Evolutionary conservation across 495 filamentous ascomycete genomes (phyloP), one percentile per base, ranked within the genome.

Genomic region (Annulohypoxylon maeteangense): DNA sequence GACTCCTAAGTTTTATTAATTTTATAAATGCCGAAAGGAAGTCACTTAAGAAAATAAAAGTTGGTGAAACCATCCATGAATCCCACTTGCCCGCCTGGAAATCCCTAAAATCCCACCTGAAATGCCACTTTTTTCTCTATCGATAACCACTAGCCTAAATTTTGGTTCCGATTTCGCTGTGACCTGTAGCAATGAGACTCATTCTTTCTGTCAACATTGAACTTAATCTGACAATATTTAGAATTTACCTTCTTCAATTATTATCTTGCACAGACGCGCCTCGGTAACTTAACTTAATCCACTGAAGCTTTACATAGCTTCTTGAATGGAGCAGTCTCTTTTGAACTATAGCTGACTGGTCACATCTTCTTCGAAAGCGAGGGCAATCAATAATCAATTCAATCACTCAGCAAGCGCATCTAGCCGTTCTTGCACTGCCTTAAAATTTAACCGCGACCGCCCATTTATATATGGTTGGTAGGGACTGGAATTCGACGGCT

Each of bases 31-130:
- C 48, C 23, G 25, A 31, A 12, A 12, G 40, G 16, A 44, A 44
- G 40, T 18, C 40, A 18, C 40, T 18, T 4, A 44, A 31, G 23
- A 16, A 16, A 53, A 53, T 53, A 29, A 53, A 53, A 44, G 40
- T 53, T 53, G 48, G 25, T 53, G 48, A 29, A 29, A 53, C 40
- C 16, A 44, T 44, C 40, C n/a, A 18, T 44, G 16, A 20, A 44
- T 44, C n/a, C 40, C 40, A 44, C 40, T 16, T 44, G 16, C 40
- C 40, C 40, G 16, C 40, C 40, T 18, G 7, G 40, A 44, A 44
- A 44, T 44, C 40, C 40, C 40, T 44, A 44, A 44, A 16, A 53
- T 53, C 48, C 48, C 48, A 53, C 48, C 48, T 29, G 48, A 53
- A 53, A 53, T 53, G 25, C 14, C 48, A 53, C 48, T n/a, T 53